Percentiles rank a stretch among this genome's conserved stretches.
phyloP scores from a whole-genome alignment of 495 filamentous ascomycete genomes.

The Aspergillus cristatus region DNA sequence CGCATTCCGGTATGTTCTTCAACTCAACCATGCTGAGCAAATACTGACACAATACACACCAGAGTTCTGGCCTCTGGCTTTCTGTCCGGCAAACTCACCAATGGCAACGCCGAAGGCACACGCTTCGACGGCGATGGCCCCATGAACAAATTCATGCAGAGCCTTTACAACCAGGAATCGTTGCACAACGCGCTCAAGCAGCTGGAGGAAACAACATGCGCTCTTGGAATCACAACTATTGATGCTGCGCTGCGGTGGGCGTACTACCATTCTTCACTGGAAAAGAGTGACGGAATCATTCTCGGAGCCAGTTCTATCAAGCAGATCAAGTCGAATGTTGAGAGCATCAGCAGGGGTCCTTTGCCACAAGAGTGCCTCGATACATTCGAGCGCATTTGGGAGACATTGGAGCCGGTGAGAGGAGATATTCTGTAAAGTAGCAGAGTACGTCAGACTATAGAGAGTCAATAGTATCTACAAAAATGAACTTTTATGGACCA shows the following conservation, averaged over 20 bases:
- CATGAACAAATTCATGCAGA: conserved; percentile 5
- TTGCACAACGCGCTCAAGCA: conserved; percentile 16
- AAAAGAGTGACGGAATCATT: conserved; percentile 23
- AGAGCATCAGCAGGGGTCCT: conserved; percentile 18
- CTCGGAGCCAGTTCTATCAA: conserved; percentile 23
- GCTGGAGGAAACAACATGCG: conserved; percentile 5
- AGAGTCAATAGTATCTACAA: too few species aligned
- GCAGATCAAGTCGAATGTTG: conserved; percentile 20
- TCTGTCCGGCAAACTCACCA: conserved; percentile 31
- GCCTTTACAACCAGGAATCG: conserved; percentile 12
- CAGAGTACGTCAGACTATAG: neutral
- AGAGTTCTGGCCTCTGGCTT: conserved; percentile 43
- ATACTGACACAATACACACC: neutral
- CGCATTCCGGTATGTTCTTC: conserved; percentile 22
- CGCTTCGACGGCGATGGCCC: conserved; percentile 13
- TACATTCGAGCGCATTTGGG: neutral
- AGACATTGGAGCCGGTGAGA: neutral
- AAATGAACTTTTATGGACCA: too few species aligned
- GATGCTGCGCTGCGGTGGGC: conserved; percentile 28
- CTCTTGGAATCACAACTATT: conserved; percentile 11
- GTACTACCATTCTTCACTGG: conserved; percentile 21
- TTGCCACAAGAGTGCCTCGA: conserved; percentile 16
- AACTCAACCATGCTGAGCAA: neutral
- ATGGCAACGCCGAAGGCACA: conserved; percentile 18
- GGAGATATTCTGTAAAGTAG: neutral